Base-by-base conservation (phyloP, 129 eudicot genomes). In the Tagetes patula region DNA sequence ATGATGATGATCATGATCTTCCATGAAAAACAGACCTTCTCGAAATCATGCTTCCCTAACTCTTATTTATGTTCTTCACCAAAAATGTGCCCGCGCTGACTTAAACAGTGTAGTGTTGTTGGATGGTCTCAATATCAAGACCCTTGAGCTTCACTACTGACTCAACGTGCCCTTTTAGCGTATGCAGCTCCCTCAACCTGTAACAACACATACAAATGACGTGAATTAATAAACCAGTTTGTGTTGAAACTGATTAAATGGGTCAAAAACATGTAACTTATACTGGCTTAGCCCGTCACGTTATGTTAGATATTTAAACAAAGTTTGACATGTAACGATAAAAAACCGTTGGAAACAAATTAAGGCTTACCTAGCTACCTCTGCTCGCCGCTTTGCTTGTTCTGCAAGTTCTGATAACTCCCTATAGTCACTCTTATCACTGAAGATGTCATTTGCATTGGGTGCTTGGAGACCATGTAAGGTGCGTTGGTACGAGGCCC, bases 91-190 rank as follows among this genome's bases (percentile, higher is more conserved):
- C 37, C 11, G 33, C 9, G 5, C 9, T 7, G 50, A 55, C 78
- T 59, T 81, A 77, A 58, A 81, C 78, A 14, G 85, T 81, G 79
- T 81, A 76, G 65, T 76, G 81, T 56, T 80, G 80, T 80, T 80
- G 84, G 63, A 80, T 80, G 45, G 84, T 80, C 39, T 80, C 84
- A 5, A 80, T 80, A 70, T 82, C 83, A 0, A 78, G 68, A 41
- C 83, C 80, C 69, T 82, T 84, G n/a, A 84, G 81, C 85, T 77
- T 84, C 68, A 84, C 85, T 14, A 84, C 88, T 0, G 88, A 84
- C 58, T 84, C 88, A 2, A 81, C 85, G 1, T 84, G 85, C 8
- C 85, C 83, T 68, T 81, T 81, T 3, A 84, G 56, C 0, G 83
- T 84, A 45, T 80, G 85, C 30, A 84, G 85, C 74, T 84, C 88